Base-by-base conservation (phyloP, 345 rosid species). In the Euphorbia tirucalli region DNA sequence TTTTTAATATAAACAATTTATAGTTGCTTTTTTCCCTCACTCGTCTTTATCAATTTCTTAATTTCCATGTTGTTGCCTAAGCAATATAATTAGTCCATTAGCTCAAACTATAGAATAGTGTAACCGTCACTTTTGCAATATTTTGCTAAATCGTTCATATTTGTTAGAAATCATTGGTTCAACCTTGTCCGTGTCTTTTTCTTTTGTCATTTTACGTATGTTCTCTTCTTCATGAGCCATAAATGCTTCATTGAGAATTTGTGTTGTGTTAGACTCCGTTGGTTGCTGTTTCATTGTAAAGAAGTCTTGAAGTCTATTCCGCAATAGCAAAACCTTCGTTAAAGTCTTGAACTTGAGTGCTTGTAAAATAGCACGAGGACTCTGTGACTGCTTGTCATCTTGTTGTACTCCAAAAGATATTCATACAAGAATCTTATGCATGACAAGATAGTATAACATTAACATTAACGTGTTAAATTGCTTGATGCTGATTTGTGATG, bases 1-100 rank as follows among this genome's bases (percentile, higher is more conserved):
- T 60, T 43, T 18, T 35, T 7, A 71, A 39, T 28, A 37, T 60
- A 48, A 71, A 32, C 74, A 19, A 30, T 43, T 60, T 59, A 22
- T 19, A 32, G 9, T 21, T 48, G 4, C n/a, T 19, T 27, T 59
- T 30, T 41, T 48, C 25, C 0, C 32, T n/a, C 46, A 4, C 16
- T 19, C 52, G 27, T 18, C 18, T 66, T 28, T 22, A 18, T 49
- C 41, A 27, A 2, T 48, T 65, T 48, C 58, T 49, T 9, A 48
- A 15, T 30, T 28, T 66, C 16, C 22, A 48, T 22, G 37, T 3
- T 48, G 21, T 30, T 27, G 13, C 7, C 39, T 15, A 28, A 49
- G 70, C 37, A 48, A 28, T 66, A 66, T 48, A 28, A 28, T 65
- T 31, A 59, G 15, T 21, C 15, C 50, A 37, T n/a, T 62, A 19